Evolutionary conservation across 2,329 filamentous ascomycete species (phyloP), one percentile per base, ranked within the genome.

Genomic region (Paecilomyces formosus): DNA sequence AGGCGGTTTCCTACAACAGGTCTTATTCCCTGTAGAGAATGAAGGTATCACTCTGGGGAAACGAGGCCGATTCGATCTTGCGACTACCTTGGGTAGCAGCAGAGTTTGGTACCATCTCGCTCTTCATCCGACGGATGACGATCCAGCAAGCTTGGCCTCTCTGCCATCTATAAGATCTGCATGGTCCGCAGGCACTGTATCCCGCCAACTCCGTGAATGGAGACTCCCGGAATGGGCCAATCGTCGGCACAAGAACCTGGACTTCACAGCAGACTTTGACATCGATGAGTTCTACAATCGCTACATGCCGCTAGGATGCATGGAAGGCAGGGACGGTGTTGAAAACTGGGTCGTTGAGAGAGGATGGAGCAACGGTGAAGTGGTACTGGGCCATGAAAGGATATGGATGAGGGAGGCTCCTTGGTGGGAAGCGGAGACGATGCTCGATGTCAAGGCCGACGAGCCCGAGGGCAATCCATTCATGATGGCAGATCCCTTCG

Each of bases 341-440:
- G 91, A 97, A 70, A 95, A 84, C 67, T 99, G 93, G 91, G 82
- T 95, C 59, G 82, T 97, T 55, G 92, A 97, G 75, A 87, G 94
- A 59, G 94, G 94, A 1, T 99, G 94, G 94, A 97, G 91, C 76
- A 99, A 99, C 66, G 94, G 94, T 45, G 94, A 97, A 75, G 92
- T 97, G 1, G 86, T 96, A 4, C 81, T 97, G 31, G 94, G 94
- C 57, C 87, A 86, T 59, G 92, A 97, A 73, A 89, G 94, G 31
- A 86, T 99, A 50, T 99, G 94, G 94, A 92, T 97, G 79, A 85
- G 93, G 55, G 94, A 99, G 74, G 83, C 80, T 58, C 89, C 92
- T 1, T 99, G 94, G 93, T 97, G 93, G 93, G 93, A 97, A 74
- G 93, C 92, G 4, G 94, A 99, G 76, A 90, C 85, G 61, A 96